These are phyloP conservation scores for Rhynchospora breviuscula DNA, from an alignment of 176 grass and related monocot species.

Conservation along the genomic window DNA sequence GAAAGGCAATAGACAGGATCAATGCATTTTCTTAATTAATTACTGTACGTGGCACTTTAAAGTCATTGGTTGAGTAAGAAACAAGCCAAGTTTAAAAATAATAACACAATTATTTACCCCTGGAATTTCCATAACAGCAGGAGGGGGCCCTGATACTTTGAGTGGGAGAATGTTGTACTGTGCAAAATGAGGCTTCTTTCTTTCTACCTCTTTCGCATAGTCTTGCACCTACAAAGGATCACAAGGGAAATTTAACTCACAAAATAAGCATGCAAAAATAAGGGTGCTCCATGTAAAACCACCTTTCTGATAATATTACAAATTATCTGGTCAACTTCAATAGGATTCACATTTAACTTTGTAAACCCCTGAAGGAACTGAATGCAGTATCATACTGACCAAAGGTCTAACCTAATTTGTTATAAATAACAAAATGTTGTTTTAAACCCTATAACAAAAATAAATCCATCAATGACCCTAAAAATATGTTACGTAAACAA, in stretches of 20 bases:
- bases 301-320: neutral
- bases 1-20: neutral
- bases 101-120: conserved; percentile 44
- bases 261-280: neutral
- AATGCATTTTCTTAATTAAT: neutral
- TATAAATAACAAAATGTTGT: neutral
- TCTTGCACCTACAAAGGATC: conserved; percentile 37
- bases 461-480: neutral
- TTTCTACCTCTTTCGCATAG: conserved; percentile 57
- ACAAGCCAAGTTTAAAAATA: neutral
- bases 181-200: conserved; percentile 57
- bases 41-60: neutral
- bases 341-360: neutral
- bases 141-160: conserved; percentile 41
- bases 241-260: neutral
- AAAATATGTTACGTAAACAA: neutral
- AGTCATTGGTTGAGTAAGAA: neutral
- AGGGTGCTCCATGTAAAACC: neutral
- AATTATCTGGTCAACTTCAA: neutral
- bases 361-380: neutral
- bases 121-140: conserved; percentile 78
- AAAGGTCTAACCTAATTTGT: neutral
- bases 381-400: neutral
- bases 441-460: neutral
- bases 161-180: conserved; percentile 98